Percentiles rank a stretch among this genome's conserved stretches.
Evolutionary conservation across 352 stramenopile genomes (phyloP).

Genomic region (Globisporangium barbulae): DNA sequence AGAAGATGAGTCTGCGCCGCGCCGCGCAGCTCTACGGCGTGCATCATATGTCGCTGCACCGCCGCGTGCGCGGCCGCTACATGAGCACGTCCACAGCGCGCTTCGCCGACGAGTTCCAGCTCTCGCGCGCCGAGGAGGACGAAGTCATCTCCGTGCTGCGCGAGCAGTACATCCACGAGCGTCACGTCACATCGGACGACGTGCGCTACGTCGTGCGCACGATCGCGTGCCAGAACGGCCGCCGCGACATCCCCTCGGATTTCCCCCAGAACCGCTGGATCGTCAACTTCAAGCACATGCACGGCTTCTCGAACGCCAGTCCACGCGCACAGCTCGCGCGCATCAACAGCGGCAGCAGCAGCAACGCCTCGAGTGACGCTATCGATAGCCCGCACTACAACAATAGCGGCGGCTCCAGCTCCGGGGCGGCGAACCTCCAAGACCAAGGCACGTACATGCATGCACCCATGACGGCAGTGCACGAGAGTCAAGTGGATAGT

Average conservation of each 20-base stretch:
- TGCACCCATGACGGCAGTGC: neutral
- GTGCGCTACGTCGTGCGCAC: slow-evolving; percentile 41
- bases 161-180: slow-evolving; percentile 38
- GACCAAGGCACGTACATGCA: neutral
- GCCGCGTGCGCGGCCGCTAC: slow-evolving; percentile 18
- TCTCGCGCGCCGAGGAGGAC: slow-evolving; percentile 35
- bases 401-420: neutral
- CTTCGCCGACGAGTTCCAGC: slow-evolving; percentile 20
- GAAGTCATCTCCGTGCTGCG: slow-evolving; percentile 32
- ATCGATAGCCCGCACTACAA: neutral
- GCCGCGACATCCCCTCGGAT: slow-evolving; percentile 30
- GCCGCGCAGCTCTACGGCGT: slow-evolving; percentile 40
- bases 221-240: slow-evolving; percentile 36
- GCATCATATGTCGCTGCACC: slow-evolving; percentile 44
- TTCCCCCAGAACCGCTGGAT: slow-evolving; percentile 51
- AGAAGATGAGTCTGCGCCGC: slow-evolving; percentile 42
- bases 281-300: slow-evolving; percentile 41
- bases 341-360: slow-evolving; percentile 13
- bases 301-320: slow-evolving; percentile 35
- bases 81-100: slow-evolving; percentile 8
- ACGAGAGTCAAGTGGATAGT: neutral
- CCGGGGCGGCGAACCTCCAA: neutral
- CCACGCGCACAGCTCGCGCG: slow-evolving; percentile 10
- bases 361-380: slow-evolving; percentile 10
- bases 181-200: slow-evolving; percentile 48